Base-by-base conservation (phyloP, 2,329 filamentous ascomycete species). In the Chlorencoelia australis region DNA sequence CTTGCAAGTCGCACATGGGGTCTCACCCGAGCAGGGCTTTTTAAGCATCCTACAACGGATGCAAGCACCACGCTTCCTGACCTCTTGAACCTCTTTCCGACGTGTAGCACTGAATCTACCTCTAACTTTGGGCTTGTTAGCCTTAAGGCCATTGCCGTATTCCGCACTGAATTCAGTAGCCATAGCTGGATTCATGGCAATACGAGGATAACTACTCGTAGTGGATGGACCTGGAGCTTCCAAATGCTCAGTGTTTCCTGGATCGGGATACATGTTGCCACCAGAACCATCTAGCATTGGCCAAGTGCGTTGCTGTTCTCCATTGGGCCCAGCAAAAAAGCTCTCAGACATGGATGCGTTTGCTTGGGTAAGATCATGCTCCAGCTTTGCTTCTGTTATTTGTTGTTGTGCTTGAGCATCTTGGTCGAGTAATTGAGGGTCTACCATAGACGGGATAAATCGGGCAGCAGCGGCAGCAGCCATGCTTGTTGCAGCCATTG, bases 1-100 rank as follows among this genome's bases (percentile, higher is more conserved):
- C 42, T 68, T 67, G 44, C 76, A 81, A 2, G 75, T 74, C 35
- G 72, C 68, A 46, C 76, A 81, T 0, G 75, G 75, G 5, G 66
- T 71, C 20, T 73, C 75, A 40, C 67, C 69, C n/a, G 73, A 75
- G 49, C 76, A 81, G 2, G 73, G 76, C 58, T 81, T 81, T 39
- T 75, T 68, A 22, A 81, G 57, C 43, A 80, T 79, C 24, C 75
- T 67, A 49, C 76, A 81, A 29, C 76, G 64, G 35, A 79, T 77
- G 47, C 76, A 81, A 9, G 76, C 75, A 5, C 76, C 76, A 22
- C 75, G 68, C 47, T 75, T 75, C 16, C 76, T 69, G 15, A 80
- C 72, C 43, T 75, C 71, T 45, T 78, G 73, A 2, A 81, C 75
- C 49, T 80, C 72, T 50, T 73, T 76, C 15, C 76, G 65, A n/a